phyloP scores from a whole-genome alignment of 2,329 filamentous ascomycete genomes.

The Nannizzia gypsea region DNA sequence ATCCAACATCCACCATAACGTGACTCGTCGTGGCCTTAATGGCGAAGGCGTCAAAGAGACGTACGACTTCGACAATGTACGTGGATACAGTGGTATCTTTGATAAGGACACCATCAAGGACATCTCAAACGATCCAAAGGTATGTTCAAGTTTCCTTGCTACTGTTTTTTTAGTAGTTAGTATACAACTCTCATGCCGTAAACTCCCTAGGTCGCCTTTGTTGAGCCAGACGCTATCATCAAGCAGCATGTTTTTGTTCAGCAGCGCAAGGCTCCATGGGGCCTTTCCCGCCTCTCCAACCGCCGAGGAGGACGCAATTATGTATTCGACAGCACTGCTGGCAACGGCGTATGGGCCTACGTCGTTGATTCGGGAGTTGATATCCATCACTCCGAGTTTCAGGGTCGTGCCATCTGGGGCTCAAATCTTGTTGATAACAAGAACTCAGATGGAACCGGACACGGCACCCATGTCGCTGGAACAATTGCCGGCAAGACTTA shows the following conservation, averaged over 20 bases:
- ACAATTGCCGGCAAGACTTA: conserved; percentile 25
- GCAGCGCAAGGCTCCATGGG: conserved; percentile 22
- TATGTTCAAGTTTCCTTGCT: not conserved
- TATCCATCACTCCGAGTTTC: conserved; percentile 24
- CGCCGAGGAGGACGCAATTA: conserved; percentile 17
- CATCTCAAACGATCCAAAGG: conserved; percentile 4
- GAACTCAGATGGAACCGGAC: conserved; percentile 20
- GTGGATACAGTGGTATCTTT: conserved; percentile 7
- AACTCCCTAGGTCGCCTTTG: conserved; percentile 6
- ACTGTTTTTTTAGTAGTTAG: not conserved
- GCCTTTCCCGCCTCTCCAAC: conserved; percentile 25
- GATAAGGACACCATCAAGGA: conserved; percentile 5
- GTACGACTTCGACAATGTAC: not conserved
- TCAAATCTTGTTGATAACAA: conserved; percentile 20
- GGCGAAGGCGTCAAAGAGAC: not conserved
- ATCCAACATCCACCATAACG: not conserved
- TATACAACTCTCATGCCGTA: no score
- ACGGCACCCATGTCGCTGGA: conserved; percentile 30
- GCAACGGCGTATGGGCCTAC: conserved; percentile 25
- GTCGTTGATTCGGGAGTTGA: conserved; percentile 30
- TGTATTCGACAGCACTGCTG: conserved; percentile 25
- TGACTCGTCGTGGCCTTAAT: not conserved
- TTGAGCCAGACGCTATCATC: conserved; percentile 6
- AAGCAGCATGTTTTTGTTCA: conserved; percentile 7
- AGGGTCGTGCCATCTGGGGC: conserved; percentile 25